These are phyloP conservation scores for Naganishia antarctica DNA, from an alignment of 768 basidiomycete species.

Conservation along the genomic window DNA sequence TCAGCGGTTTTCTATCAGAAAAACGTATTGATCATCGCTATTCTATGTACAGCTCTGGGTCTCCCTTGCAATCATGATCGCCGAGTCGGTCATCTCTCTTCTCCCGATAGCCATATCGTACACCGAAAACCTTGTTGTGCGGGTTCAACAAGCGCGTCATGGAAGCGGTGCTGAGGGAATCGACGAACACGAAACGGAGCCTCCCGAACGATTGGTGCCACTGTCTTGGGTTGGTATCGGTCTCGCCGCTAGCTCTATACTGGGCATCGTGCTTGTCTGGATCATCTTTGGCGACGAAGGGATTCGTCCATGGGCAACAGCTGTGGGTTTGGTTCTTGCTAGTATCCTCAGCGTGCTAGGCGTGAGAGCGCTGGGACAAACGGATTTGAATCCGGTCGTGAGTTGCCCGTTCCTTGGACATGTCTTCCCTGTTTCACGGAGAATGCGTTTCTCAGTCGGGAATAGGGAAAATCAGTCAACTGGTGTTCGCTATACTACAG, in stretches of 20 bases:
- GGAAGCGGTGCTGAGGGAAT: constrained; percentile 41
- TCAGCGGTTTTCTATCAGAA: background rate
- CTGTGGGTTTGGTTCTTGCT: constrained; percentile 76
- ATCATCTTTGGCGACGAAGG: constrained; percentile 82
- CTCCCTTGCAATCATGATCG: constrained; percentile 89
- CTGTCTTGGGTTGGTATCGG: constrained; percentile 70
- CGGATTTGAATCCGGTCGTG: constrained; percentile 62
- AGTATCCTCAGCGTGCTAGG: constrained; percentile 81
- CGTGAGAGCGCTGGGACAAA: constrained; percentile 90
- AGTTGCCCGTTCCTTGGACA: no score
- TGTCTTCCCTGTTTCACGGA: background rate
- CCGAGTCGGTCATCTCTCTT: constrained; percentile 81
- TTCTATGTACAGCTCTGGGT: constrained; percentile 66
- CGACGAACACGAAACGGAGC: constrained; percentile 65
- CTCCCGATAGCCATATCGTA: constrained; percentile 63
- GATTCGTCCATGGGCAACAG: constrained; percentile 90
- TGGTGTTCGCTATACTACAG: constrained; percentile 89
- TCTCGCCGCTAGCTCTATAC: constrained; percentile 57
- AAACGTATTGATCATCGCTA: background rate
- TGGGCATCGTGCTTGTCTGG: constrained; percentile 79
- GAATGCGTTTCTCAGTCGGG: constrained; percentile 53
- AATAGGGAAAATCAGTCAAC: constrained; percentile 87
- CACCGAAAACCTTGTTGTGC: constrained; percentile 36
- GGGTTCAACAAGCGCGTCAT: constrained; percentile 32
- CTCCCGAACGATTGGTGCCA: constrained; percentile 72